These are phyloP conservation scores for Eucalyptus rudis DNA, from an alignment of 345 rosid genomes.

Conservation along the genomic window DNA sequence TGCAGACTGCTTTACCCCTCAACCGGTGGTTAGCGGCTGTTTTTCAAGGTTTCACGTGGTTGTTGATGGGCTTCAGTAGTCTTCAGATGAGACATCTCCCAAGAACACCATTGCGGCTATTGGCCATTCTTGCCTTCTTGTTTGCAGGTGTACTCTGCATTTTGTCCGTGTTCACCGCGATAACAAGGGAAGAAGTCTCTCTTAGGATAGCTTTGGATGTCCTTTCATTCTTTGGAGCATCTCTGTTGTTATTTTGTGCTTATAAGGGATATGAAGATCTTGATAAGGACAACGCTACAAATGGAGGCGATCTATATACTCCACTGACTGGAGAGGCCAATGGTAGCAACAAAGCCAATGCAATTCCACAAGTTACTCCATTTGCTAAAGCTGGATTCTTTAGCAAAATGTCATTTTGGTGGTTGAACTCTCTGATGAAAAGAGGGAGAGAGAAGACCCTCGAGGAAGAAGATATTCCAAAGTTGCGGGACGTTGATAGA, in stretches of 20 bases:
- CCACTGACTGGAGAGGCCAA: conserved; percentile 38
- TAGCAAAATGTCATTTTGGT: conserved; percentile 68
- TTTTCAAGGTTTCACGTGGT: conserved; percentile 65
- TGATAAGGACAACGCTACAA: neutral
- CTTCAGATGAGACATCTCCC: conserved; percentile 18
- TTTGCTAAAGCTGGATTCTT: conserved; percentile 63
- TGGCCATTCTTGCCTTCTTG: conserved; percentile 43
- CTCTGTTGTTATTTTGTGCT: conserved; percentile 38
- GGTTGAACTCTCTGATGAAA: conserved; percentile 74
- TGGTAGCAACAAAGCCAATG: conserved; percentile 1
- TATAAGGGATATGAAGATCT: conserved; percentile 17
- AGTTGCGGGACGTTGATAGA: conserved; percentile 39
- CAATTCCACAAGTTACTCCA: conserved; percentile 11
- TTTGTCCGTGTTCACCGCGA: conserved; percentile 22
- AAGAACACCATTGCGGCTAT: conserved; percentile 18
- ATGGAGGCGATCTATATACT: conserved; percentile 30
- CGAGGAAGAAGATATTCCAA: conserved; percentile 60
- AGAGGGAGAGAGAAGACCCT: conserved; percentile 46
- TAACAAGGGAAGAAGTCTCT: conserved; percentile 2
- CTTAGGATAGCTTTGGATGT: conserved; percentile 29
- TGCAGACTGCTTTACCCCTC: conserved; percentile 26
- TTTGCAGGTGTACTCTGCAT: conserved; percentile 24
- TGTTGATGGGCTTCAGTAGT: conserved; percentile 37
- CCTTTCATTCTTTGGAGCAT: conserved; percentile 47
- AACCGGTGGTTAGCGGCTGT: conserved; percentile 31